Percentiles rank a stretch among this genome's conserved stretches.
These are phyloP conservation scores for Lipomyces kockii DNA, from an alignment of 805 yeast species.

Conservation along the genomic window DNA sequence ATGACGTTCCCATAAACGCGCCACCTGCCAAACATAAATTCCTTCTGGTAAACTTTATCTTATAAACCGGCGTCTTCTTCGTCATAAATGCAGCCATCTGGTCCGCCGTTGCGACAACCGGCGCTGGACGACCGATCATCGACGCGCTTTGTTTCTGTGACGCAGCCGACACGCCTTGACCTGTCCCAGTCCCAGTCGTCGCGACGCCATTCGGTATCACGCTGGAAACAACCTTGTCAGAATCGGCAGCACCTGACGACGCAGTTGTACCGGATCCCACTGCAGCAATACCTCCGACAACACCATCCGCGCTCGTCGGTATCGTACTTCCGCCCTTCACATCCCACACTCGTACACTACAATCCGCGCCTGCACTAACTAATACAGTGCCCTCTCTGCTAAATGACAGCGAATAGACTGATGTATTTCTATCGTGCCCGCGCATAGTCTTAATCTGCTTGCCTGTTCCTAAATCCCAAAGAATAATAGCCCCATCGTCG, in stretches of 20 bases:
- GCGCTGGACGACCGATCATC: constrained; percentile 41
- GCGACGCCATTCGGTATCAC: not conserved
- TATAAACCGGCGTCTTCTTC: constrained; percentile 90
- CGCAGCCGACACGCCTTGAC: constrained; percentile 44
- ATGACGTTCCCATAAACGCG: constrained; percentile 59
- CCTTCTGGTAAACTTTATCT: constrained; percentile 87
- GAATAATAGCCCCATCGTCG: constrained; percentile 83
- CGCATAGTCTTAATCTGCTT: constrained; percentile 86
- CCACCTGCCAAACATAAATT: constrained; percentile 94
- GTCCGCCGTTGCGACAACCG: constrained; percentile 81
- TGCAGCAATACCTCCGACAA: constrained; percentile 4
- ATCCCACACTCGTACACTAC: constrained; percentile 95
- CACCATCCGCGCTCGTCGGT: constrained; percentile 21
- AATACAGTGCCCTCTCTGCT: constrained; percentile 86
- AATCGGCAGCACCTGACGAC: constrained; percentile 24
- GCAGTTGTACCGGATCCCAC: not conserved
- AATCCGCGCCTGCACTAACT: constrained; percentile 91
- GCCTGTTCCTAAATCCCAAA: constrained; percentile 96
- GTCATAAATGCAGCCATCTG: constrained; percentile 94
- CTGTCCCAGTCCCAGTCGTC: constrained; percentile 9
- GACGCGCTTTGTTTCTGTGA: constrained; percentile 51
- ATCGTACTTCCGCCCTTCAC: constrained; percentile 66
- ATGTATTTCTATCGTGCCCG: constrained; percentile 82
- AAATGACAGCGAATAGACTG: constrained; percentile 82
- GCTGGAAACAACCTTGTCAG: not conserved